A percentile compares a stretch with the other conserved stretches of the same genome.
Conservation (phyloP, 2,329 filamentous ascomycete genomes). For the Pyrenophora teres region DNA sequence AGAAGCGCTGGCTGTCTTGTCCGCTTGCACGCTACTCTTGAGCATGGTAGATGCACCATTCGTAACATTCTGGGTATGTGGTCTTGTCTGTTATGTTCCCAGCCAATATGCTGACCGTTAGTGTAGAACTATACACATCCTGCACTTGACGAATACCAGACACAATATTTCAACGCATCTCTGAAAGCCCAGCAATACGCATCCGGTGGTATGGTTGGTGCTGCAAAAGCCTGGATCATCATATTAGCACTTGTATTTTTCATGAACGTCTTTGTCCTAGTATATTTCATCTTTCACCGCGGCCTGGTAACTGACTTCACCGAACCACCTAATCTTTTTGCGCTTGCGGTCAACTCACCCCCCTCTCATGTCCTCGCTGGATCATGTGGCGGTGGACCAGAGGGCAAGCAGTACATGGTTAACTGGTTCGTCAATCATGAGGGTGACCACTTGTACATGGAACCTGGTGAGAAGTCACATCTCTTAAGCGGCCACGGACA, state of each 20-base stretch:
- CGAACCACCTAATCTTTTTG: constrained; percentile 76
- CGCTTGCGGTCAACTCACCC: constrained; percentile 70
- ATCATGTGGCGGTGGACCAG: constrained; percentile 61
- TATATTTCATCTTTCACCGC: constrained; percentile 64
- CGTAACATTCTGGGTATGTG: constrained; percentile 52
- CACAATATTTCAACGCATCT: constrained; percentile 66
- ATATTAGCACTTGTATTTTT: constrained; percentile 68
- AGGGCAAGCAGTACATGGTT: constrained; percentile 54
- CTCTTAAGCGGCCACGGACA: constrained; percentile 16
- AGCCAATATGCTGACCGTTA: constrained; percentile 20
- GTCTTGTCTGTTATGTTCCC: not conserved
- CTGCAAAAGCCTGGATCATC: constrained; percentile 70
- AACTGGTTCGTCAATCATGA: constrained; percentile 54
- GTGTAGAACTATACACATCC: constrained; percentile 46
- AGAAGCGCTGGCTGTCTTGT: constrained; percentile 73
- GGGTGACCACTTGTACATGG: constrained; percentile 60
- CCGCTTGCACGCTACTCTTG: constrained; percentile 68
- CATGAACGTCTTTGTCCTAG: constrained; percentile 68
- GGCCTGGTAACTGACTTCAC: constrained; percentile 77
- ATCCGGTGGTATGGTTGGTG: constrained; percentile 63
- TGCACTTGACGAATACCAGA: constrained; percentile 52
- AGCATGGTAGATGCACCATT: constrained; percentile 65
- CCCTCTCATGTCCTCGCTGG: constrained; percentile 58
- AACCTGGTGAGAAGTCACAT: constrained; percentile 46
- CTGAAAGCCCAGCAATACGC: constrained; percentile 71